Evolutionary conservation across 129 eudicot genomes (phyloP), one percentile per base, ranked within the genome.

Genomic region (Artemisia tridentata): DNA sequence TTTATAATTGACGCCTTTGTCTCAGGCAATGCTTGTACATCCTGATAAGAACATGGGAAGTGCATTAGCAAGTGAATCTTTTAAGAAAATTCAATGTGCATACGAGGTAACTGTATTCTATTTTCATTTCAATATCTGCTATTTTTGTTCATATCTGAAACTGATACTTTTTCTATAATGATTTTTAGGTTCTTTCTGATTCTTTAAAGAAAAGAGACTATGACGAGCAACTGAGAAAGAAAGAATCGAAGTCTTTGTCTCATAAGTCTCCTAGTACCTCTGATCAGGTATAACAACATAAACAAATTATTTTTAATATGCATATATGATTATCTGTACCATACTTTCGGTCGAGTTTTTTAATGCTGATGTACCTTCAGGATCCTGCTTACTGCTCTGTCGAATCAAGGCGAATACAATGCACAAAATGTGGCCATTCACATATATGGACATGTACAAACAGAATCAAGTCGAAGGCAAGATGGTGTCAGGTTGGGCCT

Each of bases 41-140:
- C 99, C 99, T 23, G 99, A 95, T 73, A 95, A 95, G 78, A 95
- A 95, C 76, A 88, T 95, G 99, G 99, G 99, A 78, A 90, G 96
- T 72, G 88, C 93, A 8, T 53, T 84, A 62, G 96, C 99, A 63
- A 95, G 97, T 90, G 99, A 95, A 63, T 95, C 99, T 2, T 95
- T 95, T 80, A 95, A 90, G 76, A 95, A 88, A 57, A 83, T 95
- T 74, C 99, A 95, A 69, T 90, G 99, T 80, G 99, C 96, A 71
- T 95, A 85, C 74, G 99, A 95, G 91, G 97, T 88, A 65, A 29
- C 10, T 47, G 21, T 6, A 13, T 12, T 23, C 73, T 52, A 29
- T 65, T 46, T 11, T 63, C 52, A 19, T 54, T 29, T 29, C 68
- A 51, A 17, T 18, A 50, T 21, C 20, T 29, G 55, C 69, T 18